Evolutionary conservation across 2,329 filamentous ascomycete genomes (phyloP).

Genomic region (Didymella glomerata): DNA sequence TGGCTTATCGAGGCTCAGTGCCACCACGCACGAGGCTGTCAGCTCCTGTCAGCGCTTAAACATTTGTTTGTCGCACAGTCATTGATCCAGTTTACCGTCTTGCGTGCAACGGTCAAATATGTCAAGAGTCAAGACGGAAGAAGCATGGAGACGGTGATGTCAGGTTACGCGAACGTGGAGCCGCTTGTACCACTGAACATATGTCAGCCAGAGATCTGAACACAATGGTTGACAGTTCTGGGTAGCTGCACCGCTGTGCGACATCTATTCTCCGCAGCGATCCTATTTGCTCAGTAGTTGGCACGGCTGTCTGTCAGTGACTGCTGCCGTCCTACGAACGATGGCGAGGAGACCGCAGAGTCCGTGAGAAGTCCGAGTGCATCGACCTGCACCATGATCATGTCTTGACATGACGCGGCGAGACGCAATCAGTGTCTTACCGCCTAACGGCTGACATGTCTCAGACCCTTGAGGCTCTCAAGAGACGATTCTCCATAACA

Average conservation of each 20-base stretch:
- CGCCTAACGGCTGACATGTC: background rate
- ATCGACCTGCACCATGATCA: background rate
- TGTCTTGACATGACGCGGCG: background rate
- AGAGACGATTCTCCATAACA: background rate
- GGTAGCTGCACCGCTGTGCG: background rate
- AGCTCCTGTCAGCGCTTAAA: constrained; percentile 6
- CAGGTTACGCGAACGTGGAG: constrained; percentile 13
- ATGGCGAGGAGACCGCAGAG: background rate
- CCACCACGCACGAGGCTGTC: constrained; percentile 10
- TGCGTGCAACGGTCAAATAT: background rate
- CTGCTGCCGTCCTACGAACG: background rate
- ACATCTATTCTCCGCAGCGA: background rate
- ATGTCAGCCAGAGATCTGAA: constrained; percentile 8
- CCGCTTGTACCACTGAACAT: constrained; percentile 10
- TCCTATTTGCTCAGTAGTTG: constrained; percentile 8
- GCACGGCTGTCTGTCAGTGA: background rate
- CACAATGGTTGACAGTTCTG: background rate
- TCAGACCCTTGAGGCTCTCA: background rate
- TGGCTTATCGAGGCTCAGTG: background rate
- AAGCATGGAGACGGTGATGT: constrained; percentile 1
- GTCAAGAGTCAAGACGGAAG: constrained; percentile 6
- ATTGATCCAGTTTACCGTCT: background rate
- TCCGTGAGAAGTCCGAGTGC: background rate
- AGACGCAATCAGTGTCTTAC: background rate
- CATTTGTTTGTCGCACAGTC: constrained; percentile 1